Evolutionary conservation across 805 yeast species (phyloP).

Genomic region (Candida quercuum): DNA sequence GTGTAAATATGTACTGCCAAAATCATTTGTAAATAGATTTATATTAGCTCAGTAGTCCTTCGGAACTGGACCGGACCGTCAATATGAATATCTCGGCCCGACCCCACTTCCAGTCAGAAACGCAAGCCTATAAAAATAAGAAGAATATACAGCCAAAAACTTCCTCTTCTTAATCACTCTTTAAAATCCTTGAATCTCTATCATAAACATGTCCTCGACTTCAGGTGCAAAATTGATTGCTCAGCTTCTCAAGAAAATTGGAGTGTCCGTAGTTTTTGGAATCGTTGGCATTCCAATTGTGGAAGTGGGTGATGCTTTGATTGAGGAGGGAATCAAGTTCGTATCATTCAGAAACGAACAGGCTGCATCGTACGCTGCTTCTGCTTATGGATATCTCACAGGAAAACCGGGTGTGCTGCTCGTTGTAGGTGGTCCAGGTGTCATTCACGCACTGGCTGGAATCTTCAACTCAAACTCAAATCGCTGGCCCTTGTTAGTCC

Average conservation of each 20-base stretch:
- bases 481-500: slow-evolving; percentile 58
- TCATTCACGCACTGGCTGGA: slow-evolving; percentile 64
- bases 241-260: slow-evolving; percentile 37
- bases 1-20: background rate
- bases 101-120: background rate
- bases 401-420: slow-evolving; percentile 60
- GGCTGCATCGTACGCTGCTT: slow-evolving; percentile 72
- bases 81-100: background rate
- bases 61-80: background rate
- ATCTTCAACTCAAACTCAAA: slow-evolving; percentile 56
- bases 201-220: slow-evolving; percentile 1
- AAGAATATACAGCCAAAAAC: no score
- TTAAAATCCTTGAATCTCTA: background rate
- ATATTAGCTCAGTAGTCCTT: background rate
- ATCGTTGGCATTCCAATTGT: slow-evolving; percentile 75
- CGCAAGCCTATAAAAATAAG: slow-evolving; percentile 6
- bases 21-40: background rate
- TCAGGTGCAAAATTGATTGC: slow-evolving; percentile 47
- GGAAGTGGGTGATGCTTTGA: slow-evolving; percentile 59
- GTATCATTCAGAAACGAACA: slow-evolving; percentile 66
- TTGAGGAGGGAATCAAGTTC: slow-evolving; percentile 48
- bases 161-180: no score
- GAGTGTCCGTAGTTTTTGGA: slow-evolving; percentile 57
- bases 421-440: slow-evolving; percentile 75
- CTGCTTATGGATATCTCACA: slow-evolving; percentile 62